Conservation (phyloP, 2,329 filamentous ascomycete species). For the Ampelomyces quisqualis region DNA sequence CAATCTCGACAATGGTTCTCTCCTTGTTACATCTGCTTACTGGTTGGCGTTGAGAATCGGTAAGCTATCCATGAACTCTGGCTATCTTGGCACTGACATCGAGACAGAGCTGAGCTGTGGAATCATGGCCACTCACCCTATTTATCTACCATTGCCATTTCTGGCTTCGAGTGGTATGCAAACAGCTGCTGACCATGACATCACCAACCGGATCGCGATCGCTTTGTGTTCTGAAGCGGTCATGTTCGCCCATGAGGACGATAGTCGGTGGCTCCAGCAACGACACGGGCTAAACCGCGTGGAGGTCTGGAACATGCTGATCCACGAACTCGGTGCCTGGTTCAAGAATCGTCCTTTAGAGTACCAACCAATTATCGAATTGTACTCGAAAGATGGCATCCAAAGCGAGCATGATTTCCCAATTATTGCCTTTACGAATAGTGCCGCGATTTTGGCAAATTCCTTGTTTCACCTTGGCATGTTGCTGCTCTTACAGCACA, state of each 20-base stretch:
- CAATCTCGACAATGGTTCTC: slow-evolving; percentile 3
- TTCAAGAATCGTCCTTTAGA: slow-evolving; percentile 22
- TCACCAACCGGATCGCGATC: slow-evolving; percentile 16
- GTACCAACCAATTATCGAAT: slow-evolving; percentile 37
- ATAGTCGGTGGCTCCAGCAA: slow-evolving; percentile 21
- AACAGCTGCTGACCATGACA: background rate
- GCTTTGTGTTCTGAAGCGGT: slow-evolving; percentile 22
- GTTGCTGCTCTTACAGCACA: slow-evolving; percentile 54
- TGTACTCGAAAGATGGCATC: slow-evolving; percentile 25
- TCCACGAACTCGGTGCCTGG: slow-evolving; percentile 20
- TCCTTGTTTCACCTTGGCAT: slow-evolving; percentile 60
- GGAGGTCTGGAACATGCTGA: slow-evolving; percentile 21
- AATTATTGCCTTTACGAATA: slow-evolving; percentile 51
- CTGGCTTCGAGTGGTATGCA: background rate
- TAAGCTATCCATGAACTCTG: slow-evolving; percentile 5
- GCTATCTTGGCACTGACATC: slow-evolving; percentile 1
- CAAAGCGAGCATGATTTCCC: slow-evolving; percentile 36
- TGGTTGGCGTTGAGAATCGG: slow-evolving; percentile 23
- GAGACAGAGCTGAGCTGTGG: slow-evolving; percentile 20
- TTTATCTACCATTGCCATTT: slow-evolving; percentile 14
- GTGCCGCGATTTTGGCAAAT: slow-evolving; percentile 50
- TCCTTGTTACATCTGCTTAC: slow-evolving; percentile 11
- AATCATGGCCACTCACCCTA: slow-evolving; percentile 9
- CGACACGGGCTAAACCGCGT: slow-evolving; percentile 22
- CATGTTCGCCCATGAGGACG: slow-evolving; percentile 24